These are phyloP conservation scores for Pichia terricola DNA, from an alignment of 1,139 yeast genomes.

Conservation along the genomic window DNA sequence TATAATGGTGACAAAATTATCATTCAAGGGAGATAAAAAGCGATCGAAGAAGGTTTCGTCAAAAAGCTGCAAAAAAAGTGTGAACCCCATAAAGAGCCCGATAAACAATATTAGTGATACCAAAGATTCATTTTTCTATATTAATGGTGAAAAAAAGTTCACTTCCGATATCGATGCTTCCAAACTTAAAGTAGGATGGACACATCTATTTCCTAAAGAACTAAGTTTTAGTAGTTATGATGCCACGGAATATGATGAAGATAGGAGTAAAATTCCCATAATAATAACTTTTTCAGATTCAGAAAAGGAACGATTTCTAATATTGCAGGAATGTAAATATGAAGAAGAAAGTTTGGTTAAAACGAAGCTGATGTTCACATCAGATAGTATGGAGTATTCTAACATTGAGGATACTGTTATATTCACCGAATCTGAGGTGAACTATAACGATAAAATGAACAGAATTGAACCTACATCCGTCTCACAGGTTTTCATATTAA, in stretches of 20 bases:
- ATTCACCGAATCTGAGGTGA: neutral
- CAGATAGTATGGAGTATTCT: conserved; percentile 1
- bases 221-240: too few relatives aligned
- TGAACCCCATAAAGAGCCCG: too few relatives aligned
- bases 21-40: conserved; percentile 34
- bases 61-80: too few relatives aligned
- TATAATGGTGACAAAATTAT: conserved; percentile 33
- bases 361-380: neutral
- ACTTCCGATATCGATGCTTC: too few relatives aligned
- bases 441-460: conserved; percentile 11
- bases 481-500: conserved; percentile 31
- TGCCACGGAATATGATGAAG: neutral
- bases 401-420: neutral
- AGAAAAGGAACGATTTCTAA: neutral
- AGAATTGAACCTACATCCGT: conserved; percentile 28
- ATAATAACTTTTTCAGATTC: conserved; percentile 2
- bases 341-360: conserved; percentile 1
- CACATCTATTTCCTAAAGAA: too few relatives aligned
- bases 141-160: too few relatives aligned
- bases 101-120: too few relatives aligned
- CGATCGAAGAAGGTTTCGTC: conserved; percentile 13
- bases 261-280: conserved; percentile 5
- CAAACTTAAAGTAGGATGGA: too few relatives aligned
- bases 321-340: conserved; percentile 1
- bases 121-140: too few relatives aligned